Evolutionary conservation across 73 alveolate species (phyloP).

Genomic region (Uronychia setigera): DNA sequence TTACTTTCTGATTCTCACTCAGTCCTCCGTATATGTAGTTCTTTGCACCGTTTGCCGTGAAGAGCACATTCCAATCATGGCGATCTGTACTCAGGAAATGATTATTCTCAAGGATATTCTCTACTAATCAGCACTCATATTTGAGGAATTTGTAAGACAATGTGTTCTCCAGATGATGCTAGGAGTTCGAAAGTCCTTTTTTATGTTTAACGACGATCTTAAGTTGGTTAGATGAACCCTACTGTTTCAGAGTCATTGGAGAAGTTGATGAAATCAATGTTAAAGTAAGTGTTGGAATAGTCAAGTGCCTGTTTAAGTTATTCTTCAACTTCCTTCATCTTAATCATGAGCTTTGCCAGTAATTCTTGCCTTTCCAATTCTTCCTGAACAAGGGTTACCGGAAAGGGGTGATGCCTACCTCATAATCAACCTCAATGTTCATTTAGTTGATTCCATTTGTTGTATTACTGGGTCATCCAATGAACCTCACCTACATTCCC

Average conservation of each 20-base stretch:
- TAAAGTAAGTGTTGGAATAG: not conserved
- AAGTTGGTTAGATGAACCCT: not conserved
- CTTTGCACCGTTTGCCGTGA: conserved; percentile 42
- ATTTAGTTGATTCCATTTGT: not conserved
- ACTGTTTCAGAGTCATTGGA: not conserved
- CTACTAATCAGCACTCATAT: not conserved
- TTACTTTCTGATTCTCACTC: conserved; percentile 71
- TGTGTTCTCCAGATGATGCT: no score
- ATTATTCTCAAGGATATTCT: not conserved
- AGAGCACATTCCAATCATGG: conserved; percentile 65
- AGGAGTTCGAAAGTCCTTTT: not conserved
- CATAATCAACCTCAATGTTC: not conserved
- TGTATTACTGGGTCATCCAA: not conserved
- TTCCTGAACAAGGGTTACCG: not conserved
- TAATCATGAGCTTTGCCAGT: not conserved
- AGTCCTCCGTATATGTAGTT: conserved; percentile 49
- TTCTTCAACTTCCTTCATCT: not conserved
- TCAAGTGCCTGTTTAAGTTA: not conserved
- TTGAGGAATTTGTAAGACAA: not conserved
- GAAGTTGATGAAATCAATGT: not conserved
- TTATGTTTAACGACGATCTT: not conserved
- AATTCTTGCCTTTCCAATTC: not conserved
- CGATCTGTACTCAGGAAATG: conserved; percentile 28
- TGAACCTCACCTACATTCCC: not conserved
- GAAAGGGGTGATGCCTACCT: not conserved